These are phyloP conservation scores for Stipa capillata DNA, from an alignment of 176 grass and related monocot genomes.

Conservation along the genomic window DNA sequence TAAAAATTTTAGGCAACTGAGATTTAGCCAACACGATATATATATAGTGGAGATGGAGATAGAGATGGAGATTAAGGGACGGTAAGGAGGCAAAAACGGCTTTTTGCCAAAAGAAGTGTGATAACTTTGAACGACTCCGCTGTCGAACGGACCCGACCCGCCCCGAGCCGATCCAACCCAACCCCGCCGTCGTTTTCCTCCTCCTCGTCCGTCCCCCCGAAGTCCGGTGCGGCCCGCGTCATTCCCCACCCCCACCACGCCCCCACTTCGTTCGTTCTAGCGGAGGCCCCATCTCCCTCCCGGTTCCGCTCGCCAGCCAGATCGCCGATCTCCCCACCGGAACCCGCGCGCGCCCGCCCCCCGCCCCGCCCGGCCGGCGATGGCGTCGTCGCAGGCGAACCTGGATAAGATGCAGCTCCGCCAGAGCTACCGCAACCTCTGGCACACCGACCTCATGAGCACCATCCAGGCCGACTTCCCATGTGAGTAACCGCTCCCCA, in stretches of 20 bases:
- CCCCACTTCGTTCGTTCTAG: too few species aligned
- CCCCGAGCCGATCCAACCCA: too few species aligned
- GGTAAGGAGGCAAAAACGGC: too few species aligned
- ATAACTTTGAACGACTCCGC: too few species aligned
- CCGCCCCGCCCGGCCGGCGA: neutral
- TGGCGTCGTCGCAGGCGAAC: constrained; percentile 65
- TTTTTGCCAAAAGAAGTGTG: too few species aligned
- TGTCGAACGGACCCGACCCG: too few species aligned
- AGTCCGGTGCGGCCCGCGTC: neutral
- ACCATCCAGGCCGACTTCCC: constrained; percentile 75
- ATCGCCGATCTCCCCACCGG: constrained; percentile 8
- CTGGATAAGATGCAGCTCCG: constrained; percentile 91
- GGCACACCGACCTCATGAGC: constrained; percentile 78
- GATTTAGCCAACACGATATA: too few species aligned
- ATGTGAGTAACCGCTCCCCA: constrained; percentile 43
- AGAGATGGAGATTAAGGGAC: too few species aligned
- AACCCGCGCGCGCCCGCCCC: too few species aligned
- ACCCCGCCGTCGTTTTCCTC: neutral
- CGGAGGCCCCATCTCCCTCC: neutral
- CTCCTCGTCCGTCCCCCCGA: too few species aligned
- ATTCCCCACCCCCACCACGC: neutral
- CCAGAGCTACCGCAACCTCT: constrained; percentile 91
- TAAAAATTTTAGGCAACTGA: too few species aligned
- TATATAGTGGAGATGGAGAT: too few species aligned
- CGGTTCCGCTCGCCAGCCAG: neutral